These are phyloP conservation scores for Staphylotrichum tortipilum DNA, from an alignment of 495 filamentous ascomycete genomes.

Conservation along the genomic window DNA sequence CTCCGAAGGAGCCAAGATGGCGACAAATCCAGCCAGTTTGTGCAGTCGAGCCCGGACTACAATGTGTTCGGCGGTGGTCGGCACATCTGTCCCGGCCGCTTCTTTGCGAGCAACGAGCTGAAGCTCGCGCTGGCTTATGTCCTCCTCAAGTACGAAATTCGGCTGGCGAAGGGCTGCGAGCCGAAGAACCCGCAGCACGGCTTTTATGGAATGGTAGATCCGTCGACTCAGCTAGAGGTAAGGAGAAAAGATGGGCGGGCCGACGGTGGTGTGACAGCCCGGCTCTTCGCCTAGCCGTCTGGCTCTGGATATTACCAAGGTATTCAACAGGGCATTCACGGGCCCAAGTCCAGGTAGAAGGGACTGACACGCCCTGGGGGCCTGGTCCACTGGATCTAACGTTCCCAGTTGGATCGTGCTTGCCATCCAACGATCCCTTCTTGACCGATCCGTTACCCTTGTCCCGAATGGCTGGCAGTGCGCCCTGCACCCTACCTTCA, in stretches of 20 bases:
- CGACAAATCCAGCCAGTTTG: constrained; percentile 41
- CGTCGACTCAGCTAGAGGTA: neutral
- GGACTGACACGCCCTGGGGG: too few relatives aligned
- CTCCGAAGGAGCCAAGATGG: constrained; percentile 28
- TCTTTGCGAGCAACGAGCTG: constrained; percentile 34
- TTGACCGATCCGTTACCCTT: too few relatives aligned
- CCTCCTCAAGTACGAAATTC: constrained; percentile 30
- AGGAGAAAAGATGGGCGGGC: neutral
- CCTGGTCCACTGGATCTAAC: too few relatives aligned
- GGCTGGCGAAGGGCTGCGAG: neutral
- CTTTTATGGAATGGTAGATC: neutral
- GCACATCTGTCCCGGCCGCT: constrained; percentile 36
- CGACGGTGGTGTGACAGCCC: too few relatives aligned
- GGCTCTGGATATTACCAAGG: too few relatives aligned
- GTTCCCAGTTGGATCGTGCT: too few relatives aligned
- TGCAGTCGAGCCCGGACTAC: constrained; percentile 34
- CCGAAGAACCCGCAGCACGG: neutral
- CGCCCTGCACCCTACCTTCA: too few relatives aligned
- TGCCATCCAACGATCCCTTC: too few relatives aligned
- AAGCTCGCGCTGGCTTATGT: constrained; percentile 30
- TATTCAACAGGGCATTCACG: too few relatives aligned
- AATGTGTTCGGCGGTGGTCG: constrained; percentile 32
- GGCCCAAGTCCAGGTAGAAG: too few relatives aligned
- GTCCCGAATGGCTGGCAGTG: too few relatives aligned
- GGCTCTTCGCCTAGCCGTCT: too few relatives aligned